phyloP scores from a whole-genome alignment of 805 yeast genomes.

The Kodamaea kakaduensis region DNA sequence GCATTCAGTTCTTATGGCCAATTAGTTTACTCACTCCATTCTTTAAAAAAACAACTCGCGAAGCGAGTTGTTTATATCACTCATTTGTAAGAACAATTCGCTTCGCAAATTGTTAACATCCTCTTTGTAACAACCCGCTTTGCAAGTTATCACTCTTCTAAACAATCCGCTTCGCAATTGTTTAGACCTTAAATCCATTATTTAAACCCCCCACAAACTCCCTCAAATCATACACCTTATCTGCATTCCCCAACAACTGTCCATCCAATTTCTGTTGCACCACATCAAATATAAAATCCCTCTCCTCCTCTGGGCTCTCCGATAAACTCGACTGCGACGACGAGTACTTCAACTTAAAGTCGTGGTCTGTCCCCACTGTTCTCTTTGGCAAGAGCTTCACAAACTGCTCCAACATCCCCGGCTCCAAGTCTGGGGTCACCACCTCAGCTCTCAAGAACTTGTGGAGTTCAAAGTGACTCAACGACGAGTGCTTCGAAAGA shows the following conservation, averaged over 20 bases:
- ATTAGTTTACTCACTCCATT: too few species aligned
- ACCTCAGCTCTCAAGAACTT: conserved; percentile 11
- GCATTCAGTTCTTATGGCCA: too few species aligned
- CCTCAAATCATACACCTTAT: conserved; percentile 23
- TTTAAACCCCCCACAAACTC: conserved; percentile 16
- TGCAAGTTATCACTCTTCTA: too few species aligned
- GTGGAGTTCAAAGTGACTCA: conserved; percentile 11
- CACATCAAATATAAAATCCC: conserved; percentile 23
- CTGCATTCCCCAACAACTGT: conserved; percentile 21
- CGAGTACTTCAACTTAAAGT: conserved; percentile 9
- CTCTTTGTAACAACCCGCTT: too few species aligned
- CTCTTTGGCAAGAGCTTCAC: conserved; percentile 16
- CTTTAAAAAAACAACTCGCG: too few species aligned
- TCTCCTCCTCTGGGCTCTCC: conserved; percentile 18
- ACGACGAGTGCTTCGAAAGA: conserved; percentile 3
- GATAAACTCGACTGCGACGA: conserved; percentile 9
- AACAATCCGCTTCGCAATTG: too few species aligned
- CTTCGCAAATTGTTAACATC: too few species aligned
- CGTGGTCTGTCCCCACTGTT: conserved; percentile 8
- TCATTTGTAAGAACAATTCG: too few species aligned
- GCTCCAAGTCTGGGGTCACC: conserved; percentile 8
- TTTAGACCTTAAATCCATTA: conserved; percentile 6
- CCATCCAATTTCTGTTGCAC: conserved; percentile 20
- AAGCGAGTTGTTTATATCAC: too few species aligned
- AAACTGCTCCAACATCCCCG: conserved; percentile 11